These are phyloP conservation scores for Diutina scorzettiae DNA, from an alignment of 1,139 yeast species.

Conservation along the genomic window DNA sequence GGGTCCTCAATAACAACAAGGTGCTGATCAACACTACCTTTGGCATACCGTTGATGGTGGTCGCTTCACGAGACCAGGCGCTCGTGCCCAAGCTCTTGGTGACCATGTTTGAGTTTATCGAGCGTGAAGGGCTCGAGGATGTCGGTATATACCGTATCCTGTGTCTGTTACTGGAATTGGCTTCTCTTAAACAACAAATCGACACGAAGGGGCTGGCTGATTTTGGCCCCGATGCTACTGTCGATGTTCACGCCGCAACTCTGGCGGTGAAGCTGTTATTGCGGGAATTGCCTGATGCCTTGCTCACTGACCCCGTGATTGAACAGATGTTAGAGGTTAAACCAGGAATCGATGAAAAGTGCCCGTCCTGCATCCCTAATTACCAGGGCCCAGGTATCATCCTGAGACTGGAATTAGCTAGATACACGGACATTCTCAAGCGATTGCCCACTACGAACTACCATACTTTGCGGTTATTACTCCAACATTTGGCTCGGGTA, in stretches of 20 bases:
- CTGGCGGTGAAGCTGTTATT: slow-evolving; percentile 79
- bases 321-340: slow-evolving; percentile 36
- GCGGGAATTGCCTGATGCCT: slow-evolving; percentile 82
- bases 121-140: slow-evolving; percentile 74
- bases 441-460: slow-evolving; percentile 56
- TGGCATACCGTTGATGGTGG: slow-evolving; percentile 76
- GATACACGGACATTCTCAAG: slow-evolving; percentile 33
- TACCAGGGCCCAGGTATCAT: not conserved
- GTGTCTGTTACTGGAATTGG: slow-evolving; percentile 74
- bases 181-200: slow-evolving; percentile 55
- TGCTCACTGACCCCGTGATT: slow-evolving; percentile 45
- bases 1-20: slow-evolving; percentile 21
- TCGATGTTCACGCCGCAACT: slow-evolving; percentile 81
- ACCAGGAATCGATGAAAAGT: slow-evolving; percentile 14
- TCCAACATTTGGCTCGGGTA: slow-evolving; percentile 57
- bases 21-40: slow-evolving; percentile 39
- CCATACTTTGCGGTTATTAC: slow-evolving; percentile 52
- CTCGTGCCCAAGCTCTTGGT: slow-evolving; percentile 56
- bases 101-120: slow-evolving; percentile 60
- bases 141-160: slow-evolving; percentile 89
- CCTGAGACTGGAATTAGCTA: slow-evolving; percentile 14
- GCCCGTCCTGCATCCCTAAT: not conserved
- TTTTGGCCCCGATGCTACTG: slow-evolving; percentile 35
- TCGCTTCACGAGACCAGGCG: slow-evolving; percentile 61
- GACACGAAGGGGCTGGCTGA: slow-evolving; percentile 53